Evolutionary conservation across 768 basidiomycete genomes (phyloP), one percentile per base, ranked within the genome.

Genomic region (Phaffia tasmanica): DNA sequence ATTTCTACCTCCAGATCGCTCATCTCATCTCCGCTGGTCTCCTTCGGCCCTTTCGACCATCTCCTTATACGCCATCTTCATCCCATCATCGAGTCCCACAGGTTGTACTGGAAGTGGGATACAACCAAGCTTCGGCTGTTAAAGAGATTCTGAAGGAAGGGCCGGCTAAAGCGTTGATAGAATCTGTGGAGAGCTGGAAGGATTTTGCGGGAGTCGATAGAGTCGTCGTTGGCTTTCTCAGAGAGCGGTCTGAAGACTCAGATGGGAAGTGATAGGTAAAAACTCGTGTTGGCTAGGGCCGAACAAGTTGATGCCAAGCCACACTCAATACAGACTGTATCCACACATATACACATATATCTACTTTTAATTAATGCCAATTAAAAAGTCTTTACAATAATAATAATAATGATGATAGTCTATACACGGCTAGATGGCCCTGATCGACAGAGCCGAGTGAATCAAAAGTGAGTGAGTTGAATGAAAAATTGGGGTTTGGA

Each of bases 1-100:
- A 67, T 48, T 67, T 67, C 60, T 67, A 67, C 48, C 53, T 54
- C 30, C 66, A 23, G 21, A 67, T 67, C 66, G 29, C 61, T 8
- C 4, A 46, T 48, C 21, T 62, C 14, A n/a, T 67, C 25, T 56
- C 63, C 14, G 35, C 35, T 14, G 63, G 63, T 8, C 63, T 64
- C 42, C 9, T 64, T 30, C 63, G 53, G 7, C 16, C 32, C 2
- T 53, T 53, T 30, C 25, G 35, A 57, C 9, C 6, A 23, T 23
- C 9, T 57, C 25, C 19, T 29, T 7, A 19, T 19, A 7, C 27
- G 6, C 25, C 19, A 57, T 25, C 25, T 29, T 25, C 56, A 18
- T 32, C 56, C 32, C 56, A 57, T 57, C 27, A 16, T 29, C 19
- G 18, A 19, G 56, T 27, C 32, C 57, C 30, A 46, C 30, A 58